Evolutionary conservation across 202 grass and related monocot genomes (phyloP).

Genomic region (Panicum virgatum): DNA sequence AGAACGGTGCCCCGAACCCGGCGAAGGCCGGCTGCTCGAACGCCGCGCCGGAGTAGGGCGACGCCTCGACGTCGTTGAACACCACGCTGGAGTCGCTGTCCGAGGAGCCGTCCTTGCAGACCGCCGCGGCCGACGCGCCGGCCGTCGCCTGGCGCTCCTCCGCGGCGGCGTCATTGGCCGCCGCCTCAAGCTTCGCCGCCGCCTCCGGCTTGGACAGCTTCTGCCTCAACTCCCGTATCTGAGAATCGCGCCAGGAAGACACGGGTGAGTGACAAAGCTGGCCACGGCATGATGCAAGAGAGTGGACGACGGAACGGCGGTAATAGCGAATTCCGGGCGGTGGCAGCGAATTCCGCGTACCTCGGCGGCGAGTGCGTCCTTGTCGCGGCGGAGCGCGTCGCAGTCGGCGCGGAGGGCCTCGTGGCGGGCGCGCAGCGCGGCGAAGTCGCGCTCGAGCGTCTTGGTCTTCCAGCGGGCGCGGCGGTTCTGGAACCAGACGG

Average conservation of each 20-base stretch:
- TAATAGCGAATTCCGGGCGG: not conserved
- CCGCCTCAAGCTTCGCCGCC: slow-evolving; percentile 39
- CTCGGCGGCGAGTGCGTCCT: slow-evolving; percentile 74
- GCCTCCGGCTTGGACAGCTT: slow-evolving; percentile 50
- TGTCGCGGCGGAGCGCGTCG: slow-evolving; percentile 80
- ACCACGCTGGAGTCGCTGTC: slow-evolving; percentile 92
- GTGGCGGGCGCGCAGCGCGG: slow-evolving; percentile 63
- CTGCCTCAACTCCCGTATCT: slow-evolving; percentile 70
- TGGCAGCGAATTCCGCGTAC: slow-evolving; percentile 22
- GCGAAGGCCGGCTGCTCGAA: slow-evolving; percentile 33
- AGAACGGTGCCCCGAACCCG: slow-evolving; percentile 36
- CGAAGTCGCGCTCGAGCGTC: slow-evolving; percentile 79
- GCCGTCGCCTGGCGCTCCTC: slow-evolving; percentile 8
- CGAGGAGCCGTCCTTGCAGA: slow-evolving; percentile 67
- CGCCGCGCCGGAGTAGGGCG: slow-evolving; percentile 46
- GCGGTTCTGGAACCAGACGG: slow-evolving; percentile 99
- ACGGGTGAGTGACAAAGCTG: not conserved
- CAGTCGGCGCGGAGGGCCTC: slow-evolving; percentile 70
- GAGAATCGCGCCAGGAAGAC: not conserved
- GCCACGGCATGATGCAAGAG: not conserved
- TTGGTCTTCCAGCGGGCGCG: slow-evolving; percentile 97
- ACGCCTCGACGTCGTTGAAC: slow-evolving; percentile 59
- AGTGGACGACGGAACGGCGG: not conserved
- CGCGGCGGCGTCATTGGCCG: slow-evolving; percentile 16
- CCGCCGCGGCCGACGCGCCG: not conserved